Evolutionary conservation across 345 rosid species (phyloP), one percentile per base, ranked within the genome.

Genomic region (Turritis glabra): DNA sequence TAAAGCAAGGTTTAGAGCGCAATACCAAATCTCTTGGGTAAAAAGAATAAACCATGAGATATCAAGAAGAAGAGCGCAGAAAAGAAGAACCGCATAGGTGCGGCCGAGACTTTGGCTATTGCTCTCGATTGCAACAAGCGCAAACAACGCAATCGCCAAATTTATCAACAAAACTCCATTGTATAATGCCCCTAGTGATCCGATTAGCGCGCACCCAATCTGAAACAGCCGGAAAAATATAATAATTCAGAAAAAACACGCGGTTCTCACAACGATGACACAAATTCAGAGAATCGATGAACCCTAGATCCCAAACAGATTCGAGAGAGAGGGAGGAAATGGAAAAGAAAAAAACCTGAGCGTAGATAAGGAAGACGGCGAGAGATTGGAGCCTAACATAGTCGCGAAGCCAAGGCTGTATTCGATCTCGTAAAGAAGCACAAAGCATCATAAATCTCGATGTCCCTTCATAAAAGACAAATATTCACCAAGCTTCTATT

Each of bases 121-220:
- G 56, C 94, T 93, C 77, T 88, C 97, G 53, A 91, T 89, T 30
- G 96, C 97, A 2, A 91, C 96, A 48, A 93, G 85, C 7, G 97
- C 96, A 51, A 91, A 93, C 71, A 93, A 81, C 4, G 97, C 89
- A 26, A 94, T 88, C 64, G 77, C 88, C 58, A 94, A 77, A 74
- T 89, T 86, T 19, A 87, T 81, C 21, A 93, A 65, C 81, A 87
- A 74, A 1, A 91, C 91, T 33, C 98, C 98, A 53, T 89, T 93
- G 88, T 87, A 89, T 76, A 85, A 82, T 69, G 98, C 96, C 2
- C 98, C 97, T 2, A 90, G 79, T 8, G 97, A 89, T 80, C 98
- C 97, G 57, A 91, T 83, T 79, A 93, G 72, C 6, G 98, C 89
- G 75, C 97, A 89, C 3, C 90, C 96, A 77, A 91, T 91, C 96